phyloP scores from a whole-genome alignment of 768 basidiomycete species.

The Flagelloscypha sp. region DNA sequence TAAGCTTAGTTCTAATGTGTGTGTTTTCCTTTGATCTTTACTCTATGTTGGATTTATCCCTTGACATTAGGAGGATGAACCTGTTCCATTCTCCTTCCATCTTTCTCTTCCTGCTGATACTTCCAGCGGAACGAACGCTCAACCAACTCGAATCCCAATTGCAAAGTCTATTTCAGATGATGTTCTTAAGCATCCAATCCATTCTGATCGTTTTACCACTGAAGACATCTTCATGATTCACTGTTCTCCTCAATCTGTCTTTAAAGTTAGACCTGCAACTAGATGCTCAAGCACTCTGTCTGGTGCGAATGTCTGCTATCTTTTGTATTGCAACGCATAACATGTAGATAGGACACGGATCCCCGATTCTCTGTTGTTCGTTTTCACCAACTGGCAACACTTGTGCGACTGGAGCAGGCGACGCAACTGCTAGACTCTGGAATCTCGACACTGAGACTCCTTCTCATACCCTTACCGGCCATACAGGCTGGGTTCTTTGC shows the following conservation, averaged over 20 bases:
- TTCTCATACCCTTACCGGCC: conserved; percentile 77
- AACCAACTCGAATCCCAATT: conserved; percentile 74
- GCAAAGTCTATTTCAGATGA: conserved; percentile 79
- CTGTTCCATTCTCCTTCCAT: conserved; percentile 88
- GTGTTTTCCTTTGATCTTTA: conserved; percentile 14
- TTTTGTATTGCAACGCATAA: conserved; percentile 7
- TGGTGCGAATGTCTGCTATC: conserved; percentile 34
- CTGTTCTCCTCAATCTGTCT: conserved; percentile 94
- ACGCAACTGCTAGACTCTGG: conserved; percentile 90
- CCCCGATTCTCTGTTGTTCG: conserved; percentile 89
- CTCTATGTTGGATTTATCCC: conserved; percentile 9
- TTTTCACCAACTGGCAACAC: conserved; percentile 91
- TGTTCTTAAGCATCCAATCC: conserved; percentile 54
- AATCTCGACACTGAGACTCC: conserved; percentile 90
- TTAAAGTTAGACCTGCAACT: conserved; percentile 87
- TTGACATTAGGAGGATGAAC: conserved; percentile 63
- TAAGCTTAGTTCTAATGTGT: conserved; percentile 68
- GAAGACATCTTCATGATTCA: conserved; percentile 86
- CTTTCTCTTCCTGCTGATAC: conserved; percentile 58
- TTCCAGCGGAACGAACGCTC: conserved; percentile 34
- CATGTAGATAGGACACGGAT: conserved; percentile 61
- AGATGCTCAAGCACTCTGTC: conserved; percentile 89
- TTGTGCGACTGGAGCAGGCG: conserved; percentile 93
- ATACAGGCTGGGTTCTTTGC: conserved; percentile 94
- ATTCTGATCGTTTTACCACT: conserved; percentile 59